phyloP scores from a whole-genome alignment of 805 yeast species.

The Novakomyces olei region DNA sequence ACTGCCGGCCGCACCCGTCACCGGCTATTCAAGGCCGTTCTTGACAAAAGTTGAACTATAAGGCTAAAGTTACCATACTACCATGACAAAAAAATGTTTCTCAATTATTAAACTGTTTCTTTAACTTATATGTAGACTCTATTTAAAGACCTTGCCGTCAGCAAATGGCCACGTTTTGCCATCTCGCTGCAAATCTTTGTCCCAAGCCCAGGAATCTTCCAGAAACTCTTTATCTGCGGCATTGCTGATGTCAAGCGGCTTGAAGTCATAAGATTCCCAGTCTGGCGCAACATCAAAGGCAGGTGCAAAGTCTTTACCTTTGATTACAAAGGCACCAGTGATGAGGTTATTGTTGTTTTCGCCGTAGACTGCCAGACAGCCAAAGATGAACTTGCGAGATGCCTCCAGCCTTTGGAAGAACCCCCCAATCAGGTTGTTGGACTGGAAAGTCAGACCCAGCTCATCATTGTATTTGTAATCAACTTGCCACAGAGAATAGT shows the following conservation, averaged over 20 bases:
- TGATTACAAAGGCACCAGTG: constrained; percentile 78
- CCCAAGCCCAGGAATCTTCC: constrained; percentile 95
- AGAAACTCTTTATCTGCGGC: constrained; percentile 60
- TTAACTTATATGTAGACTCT: no score
- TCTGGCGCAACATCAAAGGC: constrained; percentile 98
- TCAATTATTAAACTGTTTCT: no score
- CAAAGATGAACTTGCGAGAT: constrained; percentile 86
- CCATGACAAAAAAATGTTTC: no score
- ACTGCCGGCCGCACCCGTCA: no score
- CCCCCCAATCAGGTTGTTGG: constrained; percentile 94
- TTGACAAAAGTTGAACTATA: no score
- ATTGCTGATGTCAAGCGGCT: constrained; percentile 58
- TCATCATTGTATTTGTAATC: constrained; percentile 96
- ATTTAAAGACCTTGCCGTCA: constrained; percentile 96
- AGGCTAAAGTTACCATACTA: no score
- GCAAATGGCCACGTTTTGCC: no score
- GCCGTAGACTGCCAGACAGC: constrained; percentile 86
- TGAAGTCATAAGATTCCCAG: constrained; percentile 82
- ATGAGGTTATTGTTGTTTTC: constrained; percentile 97
- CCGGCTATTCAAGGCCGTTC: no score
- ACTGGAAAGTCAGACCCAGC: constrained; percentile 90
- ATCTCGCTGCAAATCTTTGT: constrained; percentile 83
- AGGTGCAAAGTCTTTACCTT: constrained; percentile 80
- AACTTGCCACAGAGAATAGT: constrained; percentile 88
- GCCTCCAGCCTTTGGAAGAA: constrained; percentile 87